Base-by-base conservation (phyloP, 768 basidiomycete species). In the Tylopilus intermedius region DNA sequence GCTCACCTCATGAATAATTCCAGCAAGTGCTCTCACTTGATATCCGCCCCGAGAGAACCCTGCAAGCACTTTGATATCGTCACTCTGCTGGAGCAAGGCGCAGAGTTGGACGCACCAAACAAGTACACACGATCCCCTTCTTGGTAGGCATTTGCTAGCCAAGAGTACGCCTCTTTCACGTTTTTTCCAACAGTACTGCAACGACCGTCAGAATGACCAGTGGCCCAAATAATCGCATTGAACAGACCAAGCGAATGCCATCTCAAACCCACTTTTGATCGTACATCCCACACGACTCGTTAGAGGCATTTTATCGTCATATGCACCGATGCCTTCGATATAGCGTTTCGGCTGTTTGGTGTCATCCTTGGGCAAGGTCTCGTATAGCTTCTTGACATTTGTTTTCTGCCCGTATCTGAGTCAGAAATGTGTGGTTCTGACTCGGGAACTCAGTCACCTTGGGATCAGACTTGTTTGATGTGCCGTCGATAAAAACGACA, bases 11-110 rank as follows among this genome's bases (percentile, higher is more conserved):
- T 70, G 48, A 2, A 75, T 74, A 70, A 75, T 71, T 5, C 58
- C 67, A 1, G 74, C 70, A 5, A 76, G 50, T 0, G 54, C 58
- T 3, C 74, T 71, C 1, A 65, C 72, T 65, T 74, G 73, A 53
- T 73, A 75, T 5, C 73, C 74, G 0, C 74, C 74, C 11, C 75
- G 69, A 30, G 74, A 75, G 43, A 75, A 76, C 1, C 74, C 74
- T 75, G 37, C 1, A 35, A 49, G 2, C 0, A 26, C 24, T n/a
- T 35, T 33, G 32, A 11, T 11, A 33, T 33, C 29, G 29, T 3
- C 10, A 24, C 24, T 5, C n/a, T 38, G 1, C 44, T 15, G 33
- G 2, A 40, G 7, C 24, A 24, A 24, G 24, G 24, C 24, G 24
- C 26, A 30, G 30, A 33, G 32, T 6, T 26, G 15, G 26, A 48